A percentile compares a stretch with the other conserved stretches of the same genome.
These are phyloP conservation scores for Malus hybrid DNA, from an alignment of 331 rosid species.

Conservation along the genomic window DNA sequence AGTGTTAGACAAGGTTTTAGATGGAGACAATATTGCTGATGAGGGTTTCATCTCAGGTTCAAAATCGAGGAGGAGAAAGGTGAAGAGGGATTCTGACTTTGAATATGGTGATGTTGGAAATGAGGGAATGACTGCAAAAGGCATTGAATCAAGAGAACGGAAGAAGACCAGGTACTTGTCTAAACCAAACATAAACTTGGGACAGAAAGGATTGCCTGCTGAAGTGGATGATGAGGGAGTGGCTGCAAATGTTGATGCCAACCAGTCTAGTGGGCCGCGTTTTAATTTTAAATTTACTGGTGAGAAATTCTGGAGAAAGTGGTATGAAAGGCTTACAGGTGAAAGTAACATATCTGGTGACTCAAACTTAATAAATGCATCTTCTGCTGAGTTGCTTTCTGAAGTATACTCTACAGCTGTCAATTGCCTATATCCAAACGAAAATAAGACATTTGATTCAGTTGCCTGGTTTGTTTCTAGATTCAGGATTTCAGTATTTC, in stretches of 20 bases:
- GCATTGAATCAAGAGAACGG: conserved; percentile 54
- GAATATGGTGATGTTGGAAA: conserved; percentile 1
- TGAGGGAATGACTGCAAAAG: conserved; percentile 21
- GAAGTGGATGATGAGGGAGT: conserved; percentile 36
- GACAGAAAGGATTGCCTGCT: conserved; percentile 22
- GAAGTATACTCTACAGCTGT: conserved; percentile 65
- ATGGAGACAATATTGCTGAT: background rate
- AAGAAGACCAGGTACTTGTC: conserved; percentile 79
- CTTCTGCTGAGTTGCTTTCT: conserved; percentile 53
- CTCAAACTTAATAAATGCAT: conserved; percentile 33
- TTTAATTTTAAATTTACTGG: conserved; percentile 30
- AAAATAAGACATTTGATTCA: conserved; percentile 35
- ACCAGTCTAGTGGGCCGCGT: conserved; percentile 13
- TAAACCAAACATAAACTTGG: conserved; percentile 58
- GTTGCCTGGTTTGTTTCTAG: conserved; percentile 67
- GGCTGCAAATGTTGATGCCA: conserved; percentile 11
- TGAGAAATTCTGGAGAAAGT: conserved; percentile 59
- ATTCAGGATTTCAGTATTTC: conserved; percentile 54
- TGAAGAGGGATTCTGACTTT: conserved; percentile 12
- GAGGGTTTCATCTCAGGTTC: background rate
- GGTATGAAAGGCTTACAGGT: conserved; percentile 49
- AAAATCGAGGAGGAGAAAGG: conserved; percentile 24
- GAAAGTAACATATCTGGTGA: conserved; percentile 20
- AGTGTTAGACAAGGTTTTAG: background rate
- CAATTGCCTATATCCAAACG: conserved; percentile 39